Base-by-base conservation (phyloP, 495 filamentous ascomycete species). In the Neurospora sp. region DNA sequence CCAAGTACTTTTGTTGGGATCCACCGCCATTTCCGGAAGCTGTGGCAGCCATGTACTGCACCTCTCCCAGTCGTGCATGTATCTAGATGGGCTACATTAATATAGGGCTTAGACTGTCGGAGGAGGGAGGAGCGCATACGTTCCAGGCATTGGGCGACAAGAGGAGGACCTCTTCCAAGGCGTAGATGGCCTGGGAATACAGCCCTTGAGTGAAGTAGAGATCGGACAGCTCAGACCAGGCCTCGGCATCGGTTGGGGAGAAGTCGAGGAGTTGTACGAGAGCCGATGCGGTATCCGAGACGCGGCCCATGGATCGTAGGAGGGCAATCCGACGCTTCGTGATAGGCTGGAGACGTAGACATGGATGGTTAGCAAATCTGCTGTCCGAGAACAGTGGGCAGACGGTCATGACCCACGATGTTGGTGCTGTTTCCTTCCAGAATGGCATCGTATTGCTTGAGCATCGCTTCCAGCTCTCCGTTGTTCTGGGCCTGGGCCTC, bases 81-180 rank as follows among this genome's bases (percentile, higher is more conserved):
- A 97, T 87, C 91, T 97, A 75, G 36, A 73, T 19, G 21, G 40
- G 71, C 24, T 38, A 70, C 72, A 74, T 82, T 77, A 82, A 76
- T 76, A 73, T 74, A 75, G 37, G 71, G 62, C 74, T 77, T 80
- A 62, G 72, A 6, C 43, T 74, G 24, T 34, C 62, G 5, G 66
- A 36, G 69, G 37, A 69, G 69, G 66, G 70, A 69, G 79, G 69
- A 42, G 42, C 45, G 83, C 92, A 76, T 81, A 96, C 93, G 86
- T 93, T 98, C 93, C 96, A 99, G 37, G 96, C 92, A 84, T 96
- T 94, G 11, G 96, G 95, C n/a, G 89, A 88, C 73, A 97, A 86
- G 42, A 98, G 83, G 39, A 99, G 80, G 48, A 96, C 93, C 80
- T 98, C 96, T 78, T 99, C 96, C 43, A 97, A 83, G 75, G 94